phyloP scores from a whole-genome alignment of 176 grass and related monocot species.

The Carex cristatella region DNA sequence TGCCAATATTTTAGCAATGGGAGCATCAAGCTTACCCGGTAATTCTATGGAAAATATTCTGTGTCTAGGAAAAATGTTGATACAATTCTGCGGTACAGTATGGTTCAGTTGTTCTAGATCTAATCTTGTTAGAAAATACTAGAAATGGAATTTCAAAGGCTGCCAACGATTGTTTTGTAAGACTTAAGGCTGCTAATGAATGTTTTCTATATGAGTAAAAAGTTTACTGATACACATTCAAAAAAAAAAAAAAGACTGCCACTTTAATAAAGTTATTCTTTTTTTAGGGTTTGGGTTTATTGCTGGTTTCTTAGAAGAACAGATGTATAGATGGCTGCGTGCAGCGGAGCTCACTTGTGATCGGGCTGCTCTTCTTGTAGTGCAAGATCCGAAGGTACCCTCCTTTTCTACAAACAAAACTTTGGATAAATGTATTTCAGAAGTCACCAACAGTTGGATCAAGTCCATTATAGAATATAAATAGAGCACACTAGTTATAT shows the following conservation, averaged over 20 bases:
- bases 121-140: background rate
- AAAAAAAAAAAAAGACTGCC: background rate
- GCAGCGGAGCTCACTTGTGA: constrained; percentile 94
- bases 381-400: constrained; percentile 79
- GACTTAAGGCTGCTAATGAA: background rate
- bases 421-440: background rate
- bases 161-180: background rate
- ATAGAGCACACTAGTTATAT: background rate
- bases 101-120: background rate
- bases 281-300: constrained; percentile 70
- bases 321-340: constrained; percentile 78
- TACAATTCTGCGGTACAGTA: background rate
- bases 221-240: background rate
- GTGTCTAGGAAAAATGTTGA: background rate
- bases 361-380: constrained; percentile 88
- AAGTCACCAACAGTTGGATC: background rate
- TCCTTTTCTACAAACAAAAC: background rate
- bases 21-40: constrained; percentile 81
- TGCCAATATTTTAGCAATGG: constrained; percentile 86
- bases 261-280: background rate
- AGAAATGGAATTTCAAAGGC: background rate
- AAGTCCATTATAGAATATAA: background rate
- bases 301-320: constrained; percentile 78
- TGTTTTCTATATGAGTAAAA: background rate
- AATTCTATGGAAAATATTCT: constrained; percentile 6